Conservation (phyloP, 2,329 filamentous ascomycete species). For the Claviceps cyperi region DNA sequence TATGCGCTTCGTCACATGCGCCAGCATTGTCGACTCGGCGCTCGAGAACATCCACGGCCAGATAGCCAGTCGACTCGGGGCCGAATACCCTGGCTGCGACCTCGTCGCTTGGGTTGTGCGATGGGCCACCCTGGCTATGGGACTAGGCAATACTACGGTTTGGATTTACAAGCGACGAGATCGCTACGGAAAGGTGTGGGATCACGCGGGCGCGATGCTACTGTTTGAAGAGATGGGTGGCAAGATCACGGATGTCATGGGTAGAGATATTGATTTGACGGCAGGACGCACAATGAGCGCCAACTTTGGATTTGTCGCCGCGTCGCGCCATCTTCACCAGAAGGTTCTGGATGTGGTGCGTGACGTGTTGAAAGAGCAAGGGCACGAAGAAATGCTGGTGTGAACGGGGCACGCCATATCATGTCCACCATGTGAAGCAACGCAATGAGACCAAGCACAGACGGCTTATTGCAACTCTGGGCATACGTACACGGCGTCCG, state of each 20-base stretch:
- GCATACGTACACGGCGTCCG: background rate
- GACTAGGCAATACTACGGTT: slow-evolving; percentile 37
- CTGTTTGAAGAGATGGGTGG: slow-evolving; percentile 43
- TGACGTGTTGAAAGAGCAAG: slow-evolving; percentile 45
- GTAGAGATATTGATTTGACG: slow-evolving; percentile 33
- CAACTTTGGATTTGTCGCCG: slow-evolving; percentile 44
- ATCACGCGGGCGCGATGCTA: slow-evolving; percentile 45
- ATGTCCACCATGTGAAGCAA: no score
- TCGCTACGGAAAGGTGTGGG: slow-evolving; percentile 41
- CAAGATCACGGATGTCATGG: slow-evolving; percentile 38
- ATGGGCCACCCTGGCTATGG: slow-evolving; percentile 38
- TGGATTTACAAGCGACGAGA: slow-evolving; percentile 37
- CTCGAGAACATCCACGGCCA: slow-evolving; percentile 31
- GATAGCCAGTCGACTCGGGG: slow-evolving; percentile 27
- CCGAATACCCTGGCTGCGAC: slow-evolving; percentile 32
- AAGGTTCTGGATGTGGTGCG: slow-evolving; percentile 33
- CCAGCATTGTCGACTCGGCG: slow-evolving; percentile 31
- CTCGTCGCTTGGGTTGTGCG: slow-evolving; percentile 43
- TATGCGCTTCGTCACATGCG: slow-evolving; percentile 33
- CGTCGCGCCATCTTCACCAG: slow-evolving; percentile 28
- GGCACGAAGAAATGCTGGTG: slow-evolving; percentile 12
- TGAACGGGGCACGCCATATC: background rate
- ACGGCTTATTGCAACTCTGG: background rate
- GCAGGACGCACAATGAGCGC: slow-evolving; percentile 31
- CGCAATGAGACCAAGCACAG: background rate